Percentiles rank a stretch among this genome's conserved stretches.
These are phyloP conservation scores for Dipteronia sinensis DNA, from an alignment of 345 rosid genomes.

Conservation along the genomic window DNA sequence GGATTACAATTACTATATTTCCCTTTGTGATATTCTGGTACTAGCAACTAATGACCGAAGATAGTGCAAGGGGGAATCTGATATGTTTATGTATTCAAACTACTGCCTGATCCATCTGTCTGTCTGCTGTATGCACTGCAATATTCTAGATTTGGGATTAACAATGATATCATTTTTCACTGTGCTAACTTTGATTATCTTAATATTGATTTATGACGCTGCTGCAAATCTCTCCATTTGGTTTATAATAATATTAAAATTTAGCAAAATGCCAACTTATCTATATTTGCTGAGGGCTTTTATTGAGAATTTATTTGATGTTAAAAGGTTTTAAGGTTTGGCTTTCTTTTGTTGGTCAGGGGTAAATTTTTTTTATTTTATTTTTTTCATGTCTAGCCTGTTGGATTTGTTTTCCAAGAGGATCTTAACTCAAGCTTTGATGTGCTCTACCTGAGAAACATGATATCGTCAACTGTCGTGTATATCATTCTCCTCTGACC, in stretches of 20 bases:
- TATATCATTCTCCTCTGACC: neutral
- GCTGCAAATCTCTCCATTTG: no score
- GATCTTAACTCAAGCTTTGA: slow-evolving; percentile 2
- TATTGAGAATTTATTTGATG: neutral
- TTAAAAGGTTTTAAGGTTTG: neutral
- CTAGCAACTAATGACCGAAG: no score
- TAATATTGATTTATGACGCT: no score
- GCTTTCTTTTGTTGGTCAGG: neutral
- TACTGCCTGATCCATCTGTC: no score
- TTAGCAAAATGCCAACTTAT: neutral
- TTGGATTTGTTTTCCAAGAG: neutral
- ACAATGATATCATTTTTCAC: no score
- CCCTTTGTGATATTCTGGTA: no score
- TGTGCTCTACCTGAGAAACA: neutral
- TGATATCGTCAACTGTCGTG: neutral
- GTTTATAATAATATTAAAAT: neutral
- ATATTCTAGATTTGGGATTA: no score
- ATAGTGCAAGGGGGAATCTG: no score
- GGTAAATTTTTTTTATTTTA: neutral
- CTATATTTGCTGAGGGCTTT: neutral
- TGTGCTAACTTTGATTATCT: no score
- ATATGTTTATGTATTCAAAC: no score
- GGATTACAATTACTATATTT: no score
- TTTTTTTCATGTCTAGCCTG: neutral
- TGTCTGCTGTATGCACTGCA: no score